Base-by-base conservation (phyloP, 805 yeast genomes). In the Ogataea dorogensis region DNA sequence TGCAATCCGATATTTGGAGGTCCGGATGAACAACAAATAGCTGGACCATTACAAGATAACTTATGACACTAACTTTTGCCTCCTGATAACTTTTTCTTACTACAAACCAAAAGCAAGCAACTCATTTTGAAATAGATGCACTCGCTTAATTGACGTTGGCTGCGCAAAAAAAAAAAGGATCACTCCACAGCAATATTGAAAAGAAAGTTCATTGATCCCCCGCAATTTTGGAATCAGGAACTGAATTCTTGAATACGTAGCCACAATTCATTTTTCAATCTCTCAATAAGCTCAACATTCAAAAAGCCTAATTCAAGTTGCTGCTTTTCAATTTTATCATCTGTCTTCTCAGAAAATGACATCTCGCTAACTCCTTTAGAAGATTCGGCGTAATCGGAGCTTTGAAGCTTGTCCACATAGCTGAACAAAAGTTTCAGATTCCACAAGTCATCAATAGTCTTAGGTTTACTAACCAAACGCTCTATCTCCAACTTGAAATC, bases 391-490 rank as follows among this genome's bases (percentile, higher is more conserved):
- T 17, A 12, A 11, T 23, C 24, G 14, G 12, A 11, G 15, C 26
- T 32, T 19, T 34, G 29, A 7, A 44, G 23, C 31, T 62, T 58
- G 37, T 81, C 86, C 25, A 75, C 68, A 59, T 67, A 83, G 11
- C 79, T 73, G 59, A 83, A 79, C 7, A 83, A 56, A 32, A 83
- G 54, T 41, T 73, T 72, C 40, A 82, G 57, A 47, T 78, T 80
- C 80, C 85, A 76, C 35, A 82, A 57, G 36, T 81, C 85, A 31
- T 79, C 81, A n/a, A 44, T 45, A 1, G 58, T 52, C 9, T 42
- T 34, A 0, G 82, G 81, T 1, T 49, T 45, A 3, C 40, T 39
- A 1, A 76, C 75, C 49, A 73, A 57, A 2, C 53, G 52, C 17
- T 58, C 58, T 17, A 81, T 56, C 44, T 80, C 81, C 15, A 76